Conservation (phyloP, 108 stramenopile genomes). For the Nitzschia putrida region DNA sequence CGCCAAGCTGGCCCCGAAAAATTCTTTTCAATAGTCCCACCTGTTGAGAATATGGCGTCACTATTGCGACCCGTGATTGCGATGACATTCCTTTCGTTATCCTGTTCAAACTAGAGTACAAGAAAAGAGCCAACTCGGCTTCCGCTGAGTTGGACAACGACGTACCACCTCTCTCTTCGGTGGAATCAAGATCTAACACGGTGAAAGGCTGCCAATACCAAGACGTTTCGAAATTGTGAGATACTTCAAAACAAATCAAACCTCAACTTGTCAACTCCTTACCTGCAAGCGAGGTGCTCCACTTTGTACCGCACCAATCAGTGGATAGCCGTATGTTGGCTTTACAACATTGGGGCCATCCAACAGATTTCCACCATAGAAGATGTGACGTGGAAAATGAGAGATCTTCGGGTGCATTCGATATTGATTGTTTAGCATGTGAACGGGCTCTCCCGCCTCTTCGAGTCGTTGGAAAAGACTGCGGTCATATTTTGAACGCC, state of each 20-base stretch:
- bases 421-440: conserved; percentile 96
- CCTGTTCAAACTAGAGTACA: conserved; percentile 54
- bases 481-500: conserved; percentile 85
- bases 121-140: conserved; percentile 72
- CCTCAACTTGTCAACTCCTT: not conserved
- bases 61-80: conserved; percentile 66
- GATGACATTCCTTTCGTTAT: conserved; percentile 57
- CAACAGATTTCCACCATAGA: conserved; percentile 80
- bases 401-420: conserved; percentile 92
- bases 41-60: conserved; percentile 95
- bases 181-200: conserved; percentile 80
- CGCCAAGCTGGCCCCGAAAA: conserved; percentile 58
- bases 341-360: conserved; percentile 84
- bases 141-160: conserved; percentile 77
- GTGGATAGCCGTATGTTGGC: conserved; percentile 68
- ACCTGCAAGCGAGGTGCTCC: conserved; percentile 55
- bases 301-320: conserved; percentile 46
- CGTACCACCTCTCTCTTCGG: conserved; percentile 83
- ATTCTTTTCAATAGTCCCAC: conserved; percentile 56
- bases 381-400: conserved; percentile 84
- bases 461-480: conserved; percentile 96
- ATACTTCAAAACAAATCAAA: not conserved
- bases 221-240: not conserved
- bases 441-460: conserved; percentile 87
- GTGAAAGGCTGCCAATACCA: conserved; percentile 59